Base-by-base conservation (phyloP, 2,329 filamentous ascomycete species). In the Decorospora gaudefroyi region DNA sequence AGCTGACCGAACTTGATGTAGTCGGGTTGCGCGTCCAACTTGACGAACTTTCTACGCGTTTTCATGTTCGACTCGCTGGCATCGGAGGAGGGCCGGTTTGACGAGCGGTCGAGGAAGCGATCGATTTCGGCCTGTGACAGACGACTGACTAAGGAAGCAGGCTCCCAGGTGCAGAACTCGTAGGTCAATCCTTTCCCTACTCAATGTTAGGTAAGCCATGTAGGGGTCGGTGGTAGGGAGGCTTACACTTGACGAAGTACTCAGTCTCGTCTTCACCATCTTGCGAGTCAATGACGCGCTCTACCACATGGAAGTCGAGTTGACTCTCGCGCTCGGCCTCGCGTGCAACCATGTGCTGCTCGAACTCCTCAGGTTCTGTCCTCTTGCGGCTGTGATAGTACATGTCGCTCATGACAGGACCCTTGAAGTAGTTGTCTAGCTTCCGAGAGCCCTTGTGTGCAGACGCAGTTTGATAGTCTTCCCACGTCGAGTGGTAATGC, bases 401-500 rank as follows among this genome's bases (percentile, higher is more conserved):
- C 41, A 95, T 80, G 64, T 96, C 90, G 55, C 87, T 83, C 54
- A 86, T 81, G 37, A 96, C 84, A 27, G 87, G 78, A 68, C 91
- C 95, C 60, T 86, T 85, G 71, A 88, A 91, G 74, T 97, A 99
- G 68, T 99, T 99, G 65, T 97, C 93, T 6, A 99, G 79, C 46
- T 91, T 90, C 34, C 91, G 88, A 55, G 86, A 86, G 49, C 93
- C 92, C 51, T 89, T 88, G 65, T 86, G 87, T n/a, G 84, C 81
- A 16, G 83, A 79, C 18, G 96, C 81, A 13, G 78, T 81, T 42
- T 88, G 84, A 46, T 86, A 85, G 0, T 84, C 85, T 71, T 97
- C 91, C 92, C 93, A 99, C 0, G 90, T 95, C 43, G 95, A 88
- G 74, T 99, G 93, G 59, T 95, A 85, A 68, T 99, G 90, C 8